phyloP scores from a whole-genome alignment of 768 basidiomycete species.

The Psilocybe sp. region DNA sequence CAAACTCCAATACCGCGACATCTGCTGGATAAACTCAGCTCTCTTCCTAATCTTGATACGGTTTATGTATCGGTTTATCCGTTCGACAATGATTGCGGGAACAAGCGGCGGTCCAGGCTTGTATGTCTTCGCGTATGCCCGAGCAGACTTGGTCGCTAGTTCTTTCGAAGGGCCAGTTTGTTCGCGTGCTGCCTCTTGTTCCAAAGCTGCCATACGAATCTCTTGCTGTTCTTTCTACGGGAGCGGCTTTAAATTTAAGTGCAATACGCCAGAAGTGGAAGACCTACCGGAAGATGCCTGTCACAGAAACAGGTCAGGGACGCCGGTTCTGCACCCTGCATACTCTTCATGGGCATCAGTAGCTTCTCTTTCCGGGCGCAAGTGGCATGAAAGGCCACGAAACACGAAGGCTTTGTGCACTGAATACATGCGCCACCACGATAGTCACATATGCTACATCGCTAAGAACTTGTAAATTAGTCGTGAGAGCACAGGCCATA shows the following conservation, averaged over 20 bases:
- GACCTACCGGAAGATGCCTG: constrained; percentile 82
- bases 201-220: constrained; percentile 51
- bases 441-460: constrained; percentile 45
- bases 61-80: constrained; percentile 70
- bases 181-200: constrained; percentile 45
- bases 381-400: constrained; percentile 90
- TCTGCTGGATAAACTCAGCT: constrained; percentile 65
- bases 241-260: background rate
- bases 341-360: constrained; percentile 83
- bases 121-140: constrained; percentile 90
- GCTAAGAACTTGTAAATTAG: constrained; percentile 24
- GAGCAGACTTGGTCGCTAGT: constrained; percentile 68
- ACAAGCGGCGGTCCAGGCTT: constrained; percentile 91
- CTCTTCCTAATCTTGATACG: constrained; percentile 75
- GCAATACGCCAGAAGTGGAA: background rate
- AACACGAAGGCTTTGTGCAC: constrained; percentile 87
- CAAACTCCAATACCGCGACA: constrained; percentile 95
- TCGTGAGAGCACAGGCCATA: background rate
- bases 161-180: constrained; percentile 37
- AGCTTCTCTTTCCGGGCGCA: constrained; percentile 88
- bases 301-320: constrained; percentile 84
- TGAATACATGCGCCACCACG: constrained; percentile 89
- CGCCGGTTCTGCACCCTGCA: constrained; percentile 70
- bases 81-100: constrained; percentile 78
- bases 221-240: constrained; percentile 76